Conservation (phyloP, 495 filamentous ascomycete species). For the Aspergillus homomorphus region DNA sequence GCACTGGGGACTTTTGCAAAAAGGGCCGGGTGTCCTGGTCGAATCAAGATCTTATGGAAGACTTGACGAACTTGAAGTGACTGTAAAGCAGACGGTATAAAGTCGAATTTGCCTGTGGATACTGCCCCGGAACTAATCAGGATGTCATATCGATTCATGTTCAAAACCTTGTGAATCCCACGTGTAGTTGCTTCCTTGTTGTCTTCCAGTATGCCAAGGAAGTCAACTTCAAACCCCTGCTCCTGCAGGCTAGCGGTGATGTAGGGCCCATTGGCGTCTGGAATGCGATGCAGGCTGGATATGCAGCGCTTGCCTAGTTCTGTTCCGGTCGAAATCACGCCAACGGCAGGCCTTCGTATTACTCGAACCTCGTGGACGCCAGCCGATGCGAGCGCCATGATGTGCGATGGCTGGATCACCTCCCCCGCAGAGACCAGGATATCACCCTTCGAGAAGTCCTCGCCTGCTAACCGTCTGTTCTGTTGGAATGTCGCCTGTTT, state of each 20-base stretch:
- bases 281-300: background rate
- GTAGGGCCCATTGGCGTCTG: slow-evolving; percentile 19
- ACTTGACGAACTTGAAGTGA: slow-evolving; percentile 6
- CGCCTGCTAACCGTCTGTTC: slow-evolving; percentile 15
- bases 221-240: slow-evolving; percentile 11
- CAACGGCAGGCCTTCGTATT: slow-evolving; percentile 6
- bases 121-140: slow-evolving; percentile 18
- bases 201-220: slow-evolving; percentile 12
- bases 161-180: background rate
- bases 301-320: background rate
- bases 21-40: slow-evolving; percentile 16
- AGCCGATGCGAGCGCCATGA: slow-evolving; percentile 20
- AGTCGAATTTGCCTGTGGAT: slow-evolving; percentile 15
- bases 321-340: slow-evolving; percentile 16
- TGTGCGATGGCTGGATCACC: slow-evolving; percentile 9
- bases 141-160: slow-evolving; percentile 11
- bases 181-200: background rate
- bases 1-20: slow-evolving; percentile 10
- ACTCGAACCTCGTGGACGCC: slow-evolving; percentile 7
- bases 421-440: slow-evolving; percentile 3
- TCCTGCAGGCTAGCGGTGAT: slow-evolving; percentile 6
- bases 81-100: slow-evolving; percentile 12
- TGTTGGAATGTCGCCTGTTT: slow-evolving; percentile 10
- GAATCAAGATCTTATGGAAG: slow-evolving; percentile 17
- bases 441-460: slow-evolving; percentile 13